Conservation (phyloP, 139 green algal genomes). For the Haematococcus lacustris region DNA sequence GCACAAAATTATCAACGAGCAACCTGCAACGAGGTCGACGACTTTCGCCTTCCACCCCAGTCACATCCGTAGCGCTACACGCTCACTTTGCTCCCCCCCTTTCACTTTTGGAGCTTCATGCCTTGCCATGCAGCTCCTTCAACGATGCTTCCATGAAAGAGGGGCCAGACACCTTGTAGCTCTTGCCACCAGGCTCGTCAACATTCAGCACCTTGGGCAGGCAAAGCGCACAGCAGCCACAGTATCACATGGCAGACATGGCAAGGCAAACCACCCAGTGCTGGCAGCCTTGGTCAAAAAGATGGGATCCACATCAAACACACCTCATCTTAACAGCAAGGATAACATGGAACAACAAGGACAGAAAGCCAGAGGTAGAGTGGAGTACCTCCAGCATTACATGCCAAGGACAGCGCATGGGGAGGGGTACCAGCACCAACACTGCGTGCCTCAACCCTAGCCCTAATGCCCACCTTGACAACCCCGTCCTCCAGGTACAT, state of each 20-base stretch:
- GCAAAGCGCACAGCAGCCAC: background rate
- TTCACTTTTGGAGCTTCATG: no score
- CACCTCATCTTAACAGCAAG: background rate
- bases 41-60: no score
- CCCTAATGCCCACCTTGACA: slow-evolving; percentile 7
- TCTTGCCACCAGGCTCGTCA: slow-evolving; percentile 26
- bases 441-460: background rate
- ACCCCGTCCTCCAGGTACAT: slow-evolving; percentile 22
- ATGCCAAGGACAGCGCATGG: background rate
- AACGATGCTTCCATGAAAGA: slow-evolving; percentile 22
- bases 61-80: no score
- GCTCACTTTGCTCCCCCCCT: no score
- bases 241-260: background rate
- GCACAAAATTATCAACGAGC: no score
- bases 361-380: no score
- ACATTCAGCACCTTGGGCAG: slow-evolving; percentile 13
- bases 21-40: no score
- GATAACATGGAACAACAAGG: no score
- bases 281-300: background rate
- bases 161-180: slow-evolving; percentile 23
- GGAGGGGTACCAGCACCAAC: background rate
- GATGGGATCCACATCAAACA: background rate
- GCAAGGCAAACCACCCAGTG: background rate
- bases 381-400: no score
- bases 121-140: slow-evolving; percentile 13